Percentiles rank a stretch among this genome's conserved stretches.
Evolutionary conservation across 495 filamentous ascomycete genomes (phyloP).

Genomic region (Xylaria telfairii): DNA sequence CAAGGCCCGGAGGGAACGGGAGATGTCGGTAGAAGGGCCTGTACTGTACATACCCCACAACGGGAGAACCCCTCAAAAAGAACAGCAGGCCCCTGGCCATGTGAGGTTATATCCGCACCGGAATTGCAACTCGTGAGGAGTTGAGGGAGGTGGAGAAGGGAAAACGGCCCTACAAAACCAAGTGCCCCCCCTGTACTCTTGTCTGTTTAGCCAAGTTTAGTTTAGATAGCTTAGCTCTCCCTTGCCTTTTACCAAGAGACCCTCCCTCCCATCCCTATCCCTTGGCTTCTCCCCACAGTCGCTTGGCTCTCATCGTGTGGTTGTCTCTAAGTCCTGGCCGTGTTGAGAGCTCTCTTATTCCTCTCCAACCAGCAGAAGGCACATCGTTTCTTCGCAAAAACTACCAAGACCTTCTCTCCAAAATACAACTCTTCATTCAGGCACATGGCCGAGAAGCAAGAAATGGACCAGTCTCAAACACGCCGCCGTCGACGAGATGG

Average conservation of each 20-base stretch:
- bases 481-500: slow-evolving; percentile 44
- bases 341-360: slow-evolving; percentile 18
- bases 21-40: slow-evolving; percentile 30
- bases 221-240: slow-evolving; percentile 30
- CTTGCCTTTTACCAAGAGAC: slow-evolving; percentile 25
- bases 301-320: slow-evolving; percentile 24
- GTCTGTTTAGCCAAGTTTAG: slow-evolving; percentile 28
- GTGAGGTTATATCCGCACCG: slow-evolving; percentile 30
- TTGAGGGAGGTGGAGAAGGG: slow-evolving; percentile 28
- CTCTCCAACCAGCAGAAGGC: slow-evolving; percentile 12
- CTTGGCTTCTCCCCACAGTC: slow-evolving; percentile 25
- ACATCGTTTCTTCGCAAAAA: slow-evolving; percentile 10
- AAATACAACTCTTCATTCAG: slow-evolving; percentile 20
- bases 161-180: slow-evolving; percentile 29
- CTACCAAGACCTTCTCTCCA: slow-evolving; percentile 17
- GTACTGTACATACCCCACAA: slow-evolving; percentile 29
- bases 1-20: slow-evolving; percentile 25
- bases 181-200: slow-evolving; percentile 27
- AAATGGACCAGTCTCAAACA: slow-evolving; percentile 43
- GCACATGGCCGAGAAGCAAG: slow-evolving; percentile 40
- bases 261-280: slow-evolving; percentile 18
- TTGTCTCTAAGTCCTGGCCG: slow-evolving; percentile 17
- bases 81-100: slow-evolving; percentile 28
- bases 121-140: slow-evolving; percentile 25
- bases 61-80: slow-evolving; percentile 30